phyloP scores from a whole-genome alignment of 805 yeast species.

The Candida ponderosae region DNA sequence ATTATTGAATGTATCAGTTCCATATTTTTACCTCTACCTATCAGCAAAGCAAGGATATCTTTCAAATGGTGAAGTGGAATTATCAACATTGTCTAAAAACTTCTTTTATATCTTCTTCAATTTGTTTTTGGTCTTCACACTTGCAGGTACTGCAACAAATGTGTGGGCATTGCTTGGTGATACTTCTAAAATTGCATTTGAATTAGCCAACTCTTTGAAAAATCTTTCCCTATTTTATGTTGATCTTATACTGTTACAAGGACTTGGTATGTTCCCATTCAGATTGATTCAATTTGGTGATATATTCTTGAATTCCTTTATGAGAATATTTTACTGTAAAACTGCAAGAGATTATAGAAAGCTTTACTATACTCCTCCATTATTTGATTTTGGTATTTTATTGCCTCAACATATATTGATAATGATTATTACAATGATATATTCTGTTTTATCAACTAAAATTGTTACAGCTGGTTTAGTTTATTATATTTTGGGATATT shows the following conservation, averaged over 20 bases:
- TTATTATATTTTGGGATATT: slow-evolving; percentile 80
- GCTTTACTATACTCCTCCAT: slow-evolving; percentile 70
- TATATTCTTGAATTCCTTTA: slow-evolving; percentile 61
- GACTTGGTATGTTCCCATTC: slow-evolving; percentile 86
- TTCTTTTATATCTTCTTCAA: slow-evolving; percentile 92
- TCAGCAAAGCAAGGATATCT: slow-evolving; percentile 82
- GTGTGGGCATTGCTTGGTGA: slow-evolving; percentile 78
- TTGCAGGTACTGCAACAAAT: slow-evolving; percentile 85
- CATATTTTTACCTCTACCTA: slow-evolving; percentile 77
- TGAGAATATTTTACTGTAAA: slow-evolving; percentile 46
- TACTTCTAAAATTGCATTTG: slow-evolving; percentile 83
- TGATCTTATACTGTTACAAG: slow-evolving; percentile 75
- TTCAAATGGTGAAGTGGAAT: slow-evolving; percentile 87
- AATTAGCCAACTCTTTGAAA: slow-evolving; percentile 73
- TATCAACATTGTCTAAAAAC: slow-evolving; percentile 87
- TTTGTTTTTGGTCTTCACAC: slow-evolving; percentile 85
- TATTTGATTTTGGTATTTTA: slow-evolving; percentile 86
- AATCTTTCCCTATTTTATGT: slow-evolving; percentile 84
- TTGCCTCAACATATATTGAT: slow-evolving; percentile 89
- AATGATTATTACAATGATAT: slow-evolving; percentile 75
- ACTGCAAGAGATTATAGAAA: slow-evolving; percentile 79
- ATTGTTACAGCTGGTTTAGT: slow-evolving; percentile 79
- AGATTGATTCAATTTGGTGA: slow-evolving; percentile 74
- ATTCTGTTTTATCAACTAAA: slow-evolving; percentile 85
- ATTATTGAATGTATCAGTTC: slow-evolving; percentile 71